phyloP scores from a whole-genome alignment of 257 asterid species.

The Scutellaria barbata region DNA sequence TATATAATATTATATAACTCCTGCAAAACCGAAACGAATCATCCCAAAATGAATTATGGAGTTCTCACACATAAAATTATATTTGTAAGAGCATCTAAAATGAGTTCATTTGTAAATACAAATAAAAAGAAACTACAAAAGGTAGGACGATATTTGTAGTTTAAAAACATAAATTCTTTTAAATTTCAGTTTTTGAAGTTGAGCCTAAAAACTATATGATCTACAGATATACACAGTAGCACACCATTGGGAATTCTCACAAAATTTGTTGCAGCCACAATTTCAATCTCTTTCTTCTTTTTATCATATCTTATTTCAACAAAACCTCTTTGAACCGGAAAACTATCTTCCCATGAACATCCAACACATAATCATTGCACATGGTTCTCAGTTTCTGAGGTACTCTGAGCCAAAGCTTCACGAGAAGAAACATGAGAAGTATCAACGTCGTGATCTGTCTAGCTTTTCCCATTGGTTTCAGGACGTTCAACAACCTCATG shows the following conservation, averaged over 20 bases:
- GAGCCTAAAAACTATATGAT: not conserved
- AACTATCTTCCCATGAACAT: not conserved
- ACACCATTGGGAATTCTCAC: conserved; percentile 16
- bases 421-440: conserved; percentile 27
- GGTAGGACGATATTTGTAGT: no score
- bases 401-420: conserved; percentile 11
- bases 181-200: no score
- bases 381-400: conserved; percentile 26
- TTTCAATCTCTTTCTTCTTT: conserved; percentile 22
- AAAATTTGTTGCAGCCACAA: conserved; percentile 31
- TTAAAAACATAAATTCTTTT: no score
- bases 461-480: not conserved
- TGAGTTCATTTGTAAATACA: no score
- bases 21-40: no score
- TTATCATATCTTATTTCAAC: not conserved
- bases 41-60: no score
- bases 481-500: not conserved
- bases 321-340: conserved; percentile 1
- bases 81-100: no score
- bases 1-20: no score
- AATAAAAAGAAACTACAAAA: no score
- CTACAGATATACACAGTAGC: conserved; percentile 24
- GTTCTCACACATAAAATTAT: no score
- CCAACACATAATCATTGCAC: conserved; percentile 14
- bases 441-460: no score